Evolutionary conservation across 2,329 filamentous ascomycete species (phyloP).

Genomic region (Penicillium aurantiogriseum): DNA sequence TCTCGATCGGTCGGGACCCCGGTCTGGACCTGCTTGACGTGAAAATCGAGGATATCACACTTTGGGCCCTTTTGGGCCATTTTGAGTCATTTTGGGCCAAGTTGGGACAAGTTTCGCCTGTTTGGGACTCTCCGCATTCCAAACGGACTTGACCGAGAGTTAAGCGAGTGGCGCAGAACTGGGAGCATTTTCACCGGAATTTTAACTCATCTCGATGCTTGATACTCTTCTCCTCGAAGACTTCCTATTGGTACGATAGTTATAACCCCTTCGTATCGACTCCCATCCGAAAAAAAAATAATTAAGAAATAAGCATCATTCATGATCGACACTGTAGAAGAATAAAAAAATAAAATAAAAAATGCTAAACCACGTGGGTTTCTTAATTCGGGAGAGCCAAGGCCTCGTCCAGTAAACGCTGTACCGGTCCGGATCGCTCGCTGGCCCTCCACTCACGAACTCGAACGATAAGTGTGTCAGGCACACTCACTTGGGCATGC

Average conservation of each 20-base stretch:
- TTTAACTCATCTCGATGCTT: not conserved
- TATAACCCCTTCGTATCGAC: not conserved
- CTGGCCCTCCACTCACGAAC: constrained; percentile 36
- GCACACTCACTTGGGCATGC: constrained; percentile 16
- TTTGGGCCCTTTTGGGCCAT: not conserved
- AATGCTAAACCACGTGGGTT: constrained; percentile 8
- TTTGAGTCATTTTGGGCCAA: not conserved
- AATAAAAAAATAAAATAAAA: not conserved
- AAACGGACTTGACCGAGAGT: constrained; percentile 26
- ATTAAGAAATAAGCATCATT: not conserved
- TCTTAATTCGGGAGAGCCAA: constrained; percentile 14
- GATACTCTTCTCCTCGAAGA: too few relatives aligned
- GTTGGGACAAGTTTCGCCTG: too few relatives aligned
- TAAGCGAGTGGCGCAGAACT: constrained; percentile 28
- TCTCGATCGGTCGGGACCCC: constrained; percentile 13
- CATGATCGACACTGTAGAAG: not conserved
- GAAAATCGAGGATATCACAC: constrained; percentile 1
- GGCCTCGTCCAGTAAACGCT: constrained; percentile 35
- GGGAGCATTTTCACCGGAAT: constrained; percentile 2
- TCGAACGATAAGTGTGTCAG: constrained; percentile 19
- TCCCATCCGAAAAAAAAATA: not conserved
- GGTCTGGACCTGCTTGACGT: not conserved
- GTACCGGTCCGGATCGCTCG: constrained; percentile 43
- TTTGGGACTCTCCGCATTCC: constrained; percentile 7
- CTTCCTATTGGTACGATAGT: not conserved